A percentile compares a stretch with the other conserved stretches of the same genome.
Conservation (phyloP, 345 rosid species). For the Chamaenerion angustifolium region DNA sequence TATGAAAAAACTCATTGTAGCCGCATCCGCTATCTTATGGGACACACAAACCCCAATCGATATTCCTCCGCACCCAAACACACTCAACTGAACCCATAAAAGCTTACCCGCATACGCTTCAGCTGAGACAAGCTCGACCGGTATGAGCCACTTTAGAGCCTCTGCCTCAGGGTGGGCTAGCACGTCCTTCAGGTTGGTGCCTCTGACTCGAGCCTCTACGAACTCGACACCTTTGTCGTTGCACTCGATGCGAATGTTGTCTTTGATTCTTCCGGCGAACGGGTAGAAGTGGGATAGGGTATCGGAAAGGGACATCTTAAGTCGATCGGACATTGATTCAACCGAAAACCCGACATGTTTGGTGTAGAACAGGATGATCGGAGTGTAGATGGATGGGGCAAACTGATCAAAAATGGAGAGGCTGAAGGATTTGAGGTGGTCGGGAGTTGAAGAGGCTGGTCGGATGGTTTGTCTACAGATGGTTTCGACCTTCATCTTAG, state of each 20-base stretch:
- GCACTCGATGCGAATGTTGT: conserved; percentile 9
- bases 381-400: conserved; percentile 7
- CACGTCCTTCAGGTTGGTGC: conserved; percentile 3
- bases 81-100: conserved; percentile 22
- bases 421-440: conserved; percentile 7
- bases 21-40: conserved; percentile 12
- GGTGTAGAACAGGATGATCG: conserved; percentile 11
- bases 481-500: conserved; percentile 11
- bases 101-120: conserved; percentile 17
- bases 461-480: conserved; percentile 11
- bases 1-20: conserved; percentile 10
- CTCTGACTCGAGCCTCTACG: conserved; percentile 6
- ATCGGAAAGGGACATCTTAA: conserved; percentile 13
- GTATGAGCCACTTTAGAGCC: conserved; percentile 1
- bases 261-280: conserved; percentile 13
- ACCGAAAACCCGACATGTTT: background rate
- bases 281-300: conserved; percentile 15
- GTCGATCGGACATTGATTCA: background rate
- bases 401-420: conserved; percentile 17
- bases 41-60: conserved; percentile 10
- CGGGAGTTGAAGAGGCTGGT: conserved; percentile 17
- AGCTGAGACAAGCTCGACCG: background rate
- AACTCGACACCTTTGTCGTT: conserved; percentile 8
- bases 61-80: conserved; percentile 17
- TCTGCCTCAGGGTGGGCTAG: background rate